Evolutionary conservation across 345 rosid species (phyloP).

Genomic region (Aurinia saxatilis): DNA sequence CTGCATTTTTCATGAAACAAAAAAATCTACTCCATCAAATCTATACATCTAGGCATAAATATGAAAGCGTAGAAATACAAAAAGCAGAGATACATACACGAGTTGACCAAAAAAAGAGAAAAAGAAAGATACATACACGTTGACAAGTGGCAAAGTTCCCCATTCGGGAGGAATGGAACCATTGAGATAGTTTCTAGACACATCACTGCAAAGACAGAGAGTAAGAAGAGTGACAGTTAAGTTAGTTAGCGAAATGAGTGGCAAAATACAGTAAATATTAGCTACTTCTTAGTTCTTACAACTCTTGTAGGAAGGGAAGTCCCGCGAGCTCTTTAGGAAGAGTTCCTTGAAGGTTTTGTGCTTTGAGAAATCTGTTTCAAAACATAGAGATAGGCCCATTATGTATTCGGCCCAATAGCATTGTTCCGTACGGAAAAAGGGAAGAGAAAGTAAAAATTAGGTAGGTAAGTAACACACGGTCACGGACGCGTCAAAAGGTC

Average conservation of each 20-base stretch:
- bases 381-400: background rate
- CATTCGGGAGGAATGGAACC: conserved; percentile 49
- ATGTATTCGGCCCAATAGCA: background rate
- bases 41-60: conserved; percentile 10
- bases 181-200: conserved; percentile 42
- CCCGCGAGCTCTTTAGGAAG: conserved; percentile 40
- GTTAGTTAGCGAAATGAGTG: background rate
- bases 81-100: too few relatives aligned
- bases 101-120: too few relatives aligned
- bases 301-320: conserved; percentile 35
- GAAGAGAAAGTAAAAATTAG: background rate
- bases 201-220: conserved; percentile 39
- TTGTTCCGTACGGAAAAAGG: background rate
- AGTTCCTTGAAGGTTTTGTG: conserved; percentile 36
- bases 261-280: background rate
- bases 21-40: background rate
- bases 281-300: conserved; percentile 34
- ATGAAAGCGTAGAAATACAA: too few relatives aligned
- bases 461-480: background rate
- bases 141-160: conserved; percentile 32
- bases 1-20: conserved; percentile 31
- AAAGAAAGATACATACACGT: conserved; percentile 36
- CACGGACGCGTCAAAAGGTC: conserved; percentile 17
- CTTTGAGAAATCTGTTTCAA: conserved; percentile 36
- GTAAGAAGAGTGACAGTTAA: conserved; percentile 1